These are phyloP conservation scores for Bisporella sp. DNA, from an alignment of 2,329 filamentous ascomycete species.

Conservation along the genomic window DNA sequence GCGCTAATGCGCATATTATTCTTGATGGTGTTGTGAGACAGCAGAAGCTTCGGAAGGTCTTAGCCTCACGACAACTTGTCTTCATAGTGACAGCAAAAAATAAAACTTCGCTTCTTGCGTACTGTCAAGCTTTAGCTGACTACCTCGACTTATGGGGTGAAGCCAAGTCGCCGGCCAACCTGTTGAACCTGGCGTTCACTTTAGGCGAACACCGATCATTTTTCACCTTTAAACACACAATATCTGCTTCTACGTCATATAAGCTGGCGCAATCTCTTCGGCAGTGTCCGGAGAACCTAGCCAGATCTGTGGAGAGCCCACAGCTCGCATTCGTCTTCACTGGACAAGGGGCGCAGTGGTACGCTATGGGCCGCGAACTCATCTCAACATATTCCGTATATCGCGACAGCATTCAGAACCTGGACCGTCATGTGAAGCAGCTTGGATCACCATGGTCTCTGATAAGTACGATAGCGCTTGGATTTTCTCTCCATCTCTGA, in stretches of 20 bases:
- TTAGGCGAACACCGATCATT: not conserved
- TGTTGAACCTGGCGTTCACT: not conserved
- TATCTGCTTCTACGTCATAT: not conserved
- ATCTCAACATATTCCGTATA: not conserved
- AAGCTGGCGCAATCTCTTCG: not conserved
- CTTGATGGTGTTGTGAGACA: slow-evolving; percentile 1
- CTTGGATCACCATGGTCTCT: not conserved
- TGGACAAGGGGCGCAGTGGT: slow-evolving; percentile 22
- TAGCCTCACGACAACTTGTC: not conserved
- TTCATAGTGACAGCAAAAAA: not conserved
- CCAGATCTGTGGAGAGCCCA: not conserved
- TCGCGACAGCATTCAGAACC: not conserved
- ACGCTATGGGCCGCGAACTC: slow-evolving; percentile 17
- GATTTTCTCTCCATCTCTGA: not conserved
- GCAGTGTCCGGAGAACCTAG: not conserved
- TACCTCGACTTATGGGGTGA: not conserved
- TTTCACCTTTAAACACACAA: not conserved
- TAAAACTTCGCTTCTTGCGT: not conserved
- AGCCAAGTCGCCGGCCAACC: not conserved
- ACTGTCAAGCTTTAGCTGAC: not conserved
- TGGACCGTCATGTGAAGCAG: not conserved
- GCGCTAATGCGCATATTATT: slow-evolving; percentile 26
- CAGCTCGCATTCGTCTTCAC: slow-evolving; percentile 17
- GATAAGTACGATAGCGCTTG: not conserved
- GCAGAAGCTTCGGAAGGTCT: not conserved